Conservation (phyloP, 306 rosid species). For the Prunus davidiana region DNA sequence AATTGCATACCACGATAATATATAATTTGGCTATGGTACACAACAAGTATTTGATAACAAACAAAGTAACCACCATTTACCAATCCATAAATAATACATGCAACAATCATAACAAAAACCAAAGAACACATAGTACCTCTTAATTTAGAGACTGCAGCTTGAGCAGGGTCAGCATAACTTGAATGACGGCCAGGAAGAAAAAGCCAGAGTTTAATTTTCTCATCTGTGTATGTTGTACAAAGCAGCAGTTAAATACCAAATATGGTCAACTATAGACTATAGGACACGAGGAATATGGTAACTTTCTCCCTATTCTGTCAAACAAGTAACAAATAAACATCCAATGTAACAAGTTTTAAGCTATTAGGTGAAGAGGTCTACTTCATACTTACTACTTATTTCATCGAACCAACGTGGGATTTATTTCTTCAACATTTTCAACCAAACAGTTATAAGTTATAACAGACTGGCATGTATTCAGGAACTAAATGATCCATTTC, state of each 20-base stretch:
- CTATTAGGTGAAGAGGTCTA: background rate
- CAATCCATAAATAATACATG: background rate
- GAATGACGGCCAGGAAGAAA: slow-evolving; percentile 89
- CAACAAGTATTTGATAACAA: background rate
- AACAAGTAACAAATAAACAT: background rate
- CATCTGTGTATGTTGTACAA: slow-evolving; percentile 52
- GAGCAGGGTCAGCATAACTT: slow-evolving; percentile 73
- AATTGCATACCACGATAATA: slow-evolving; percentile 20
- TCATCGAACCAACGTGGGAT: background rate
- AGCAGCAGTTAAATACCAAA: slow-evolving; percentile 29
- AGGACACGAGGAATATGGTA: slow-evolving; percentile 1
- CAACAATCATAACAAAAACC: slow-evolving; percentile 1
- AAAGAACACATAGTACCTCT: slow-evolving; percentile 54
- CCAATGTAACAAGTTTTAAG: background rate
- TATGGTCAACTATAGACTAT: background rate
- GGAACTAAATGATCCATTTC: slow-evolving; percentile 27
- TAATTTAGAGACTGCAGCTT: slow-evolving; percentile 67
- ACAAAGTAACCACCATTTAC: background rate
- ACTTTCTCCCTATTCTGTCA: slow-evolving; percentile 1
- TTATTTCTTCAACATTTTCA: background rate
- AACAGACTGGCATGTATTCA: background rate
- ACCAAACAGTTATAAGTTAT: background rate
- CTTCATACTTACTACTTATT: background rate
- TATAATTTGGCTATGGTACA: background rate
- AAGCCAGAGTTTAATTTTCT: slow-evolving; percentile 96